Evolutionary conservation across 73 alveolate species (phyloP).

Genomic region (Paramecium tetraurelia): DNA sequence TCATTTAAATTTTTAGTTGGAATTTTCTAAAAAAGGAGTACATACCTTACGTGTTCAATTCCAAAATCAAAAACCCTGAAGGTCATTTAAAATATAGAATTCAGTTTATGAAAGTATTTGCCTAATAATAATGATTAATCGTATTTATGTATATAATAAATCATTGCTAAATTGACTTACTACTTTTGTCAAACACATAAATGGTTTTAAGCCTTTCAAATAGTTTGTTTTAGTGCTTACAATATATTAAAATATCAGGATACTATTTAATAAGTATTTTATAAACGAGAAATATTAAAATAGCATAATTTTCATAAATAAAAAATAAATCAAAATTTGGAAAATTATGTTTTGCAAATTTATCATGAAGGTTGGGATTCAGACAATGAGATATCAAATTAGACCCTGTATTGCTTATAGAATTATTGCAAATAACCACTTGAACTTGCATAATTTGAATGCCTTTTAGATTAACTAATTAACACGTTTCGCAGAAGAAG

Average conservation of each 20-base stretch:
- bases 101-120: not conserved
- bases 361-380: not conserved
- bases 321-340: not conserved
- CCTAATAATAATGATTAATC: not conserved
- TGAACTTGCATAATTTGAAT: not conserved
- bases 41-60: not conserved
- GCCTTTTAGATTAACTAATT: not conserved
- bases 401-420: not conserved
- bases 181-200: not conserved
- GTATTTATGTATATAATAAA: not conserved
- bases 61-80: not conserved
- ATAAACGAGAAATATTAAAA: not conserved
- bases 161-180: no score
- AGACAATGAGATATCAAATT: not conserved
- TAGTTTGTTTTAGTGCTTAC: not conserved
- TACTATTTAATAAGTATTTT: no score
- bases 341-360: not conserved
- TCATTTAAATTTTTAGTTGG: not conserved
- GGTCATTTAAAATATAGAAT: not conserved
- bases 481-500: not conserved
- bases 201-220: no score
- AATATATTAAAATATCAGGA: not conserved
- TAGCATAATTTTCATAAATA: not conserved
- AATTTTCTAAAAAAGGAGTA: not conserved
- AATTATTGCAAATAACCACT: not conserved